Base-by-base conservation (phyloP, 192 early-diverging fungal genomes). In the Endogone sp. region DNA sequence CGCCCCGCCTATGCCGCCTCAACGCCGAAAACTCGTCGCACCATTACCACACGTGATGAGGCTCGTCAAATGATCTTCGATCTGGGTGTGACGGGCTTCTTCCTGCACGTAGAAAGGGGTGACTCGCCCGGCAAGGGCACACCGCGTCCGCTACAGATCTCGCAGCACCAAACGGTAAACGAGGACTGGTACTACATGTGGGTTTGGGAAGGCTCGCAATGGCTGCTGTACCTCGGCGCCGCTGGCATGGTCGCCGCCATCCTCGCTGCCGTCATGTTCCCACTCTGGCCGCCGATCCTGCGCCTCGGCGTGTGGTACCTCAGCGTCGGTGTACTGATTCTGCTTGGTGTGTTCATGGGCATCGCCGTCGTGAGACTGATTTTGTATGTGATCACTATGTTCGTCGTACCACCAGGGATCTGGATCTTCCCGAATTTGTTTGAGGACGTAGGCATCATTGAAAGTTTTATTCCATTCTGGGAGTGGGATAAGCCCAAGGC, bases 401-500 rank as follows among this genome's bases (percentile, higher is more conserved):
- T 86, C 3, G 77, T 84, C 22, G 82, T 87, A 22, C 90, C 93
- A 54, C 88, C 88, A 64, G 94, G 95, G 24, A 86, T 97, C 67
- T 98, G 95, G 97, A 79, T 99, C 16, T 99, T 96, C 83, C 97
- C 97, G 57, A 96, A 98, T 65, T 77, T 99, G 71, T 99, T 99
- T 85, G 97, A 89, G 44, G 97, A 99, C 74, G 90, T 93, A 58
- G 95, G 95, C 23, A 85, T 98, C 67, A 80, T 97, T 57, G 97
- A 99, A 67, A 92, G 90, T 66, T 99, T 99, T 71, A 88, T 91
- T 66, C 97, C 97, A 21, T 72, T 93, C 24, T 95, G 93, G 85
- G 95, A 83, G 62, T 97, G 90, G 89, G 91, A 90, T 64, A 81
- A 72, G 25, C 84, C 87, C 26, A 87, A 88, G 67, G 80, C 80